Evolutionary conservation across 345 rosid genomes (phyloP).

Genomic region (Draba incana): DNA sequence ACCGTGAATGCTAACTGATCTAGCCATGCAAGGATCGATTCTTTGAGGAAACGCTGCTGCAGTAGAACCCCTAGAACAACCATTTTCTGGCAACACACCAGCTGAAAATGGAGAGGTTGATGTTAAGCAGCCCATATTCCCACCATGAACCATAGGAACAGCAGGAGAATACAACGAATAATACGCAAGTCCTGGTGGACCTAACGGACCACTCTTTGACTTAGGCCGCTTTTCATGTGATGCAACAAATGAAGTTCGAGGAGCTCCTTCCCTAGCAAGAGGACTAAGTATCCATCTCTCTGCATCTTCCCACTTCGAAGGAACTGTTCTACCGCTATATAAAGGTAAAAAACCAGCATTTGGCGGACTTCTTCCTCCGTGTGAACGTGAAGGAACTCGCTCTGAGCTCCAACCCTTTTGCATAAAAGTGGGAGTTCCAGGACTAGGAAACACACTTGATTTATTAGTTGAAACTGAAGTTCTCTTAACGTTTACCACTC

Average conservation of each 20-base stretch:
- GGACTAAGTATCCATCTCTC: constrained; percentile 99
- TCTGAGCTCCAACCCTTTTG: constrained; percentile 98
- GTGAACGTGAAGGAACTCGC: constrained; percentile 66
- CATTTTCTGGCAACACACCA: constrained; percentile 62
- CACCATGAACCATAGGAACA: constrained; percentile 62
- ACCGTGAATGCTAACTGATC: constrained; percentile 92
- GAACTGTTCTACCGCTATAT: constrained; percentile 80
- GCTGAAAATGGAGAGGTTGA: constrained; percentile 79
- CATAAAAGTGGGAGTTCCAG: constrained; percentile 86
- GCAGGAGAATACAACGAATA: constrained; percentile 78
- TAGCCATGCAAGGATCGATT: constrained; percentile 74
- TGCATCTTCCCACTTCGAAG: constrained; percentile 99
- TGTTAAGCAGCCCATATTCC: constrained; percentile 51
- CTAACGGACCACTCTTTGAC: constrained; percentile 97
- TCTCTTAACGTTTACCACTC: constrained; percentile 58
- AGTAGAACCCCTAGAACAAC: constrained; percentile 48
- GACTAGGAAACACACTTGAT: constrained; percentile 80
- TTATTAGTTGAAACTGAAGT: constrained; percentile 53
- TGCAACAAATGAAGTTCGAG: constrained; percentile 52
- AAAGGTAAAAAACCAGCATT: constrained; percentile 58
- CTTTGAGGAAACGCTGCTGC: constrained; percentile 51
- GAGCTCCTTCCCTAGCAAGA: constrained; percentile 62
- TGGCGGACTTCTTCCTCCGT: constrained; percentile 59
- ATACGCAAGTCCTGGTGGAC: constrained; percentile 85
- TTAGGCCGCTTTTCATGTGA: constrained; percentile 71